phyloP scores from a whole-genome alignment of 768 basidiomycete species.

The Hygrophoropsis aurantiaca region DNA sequence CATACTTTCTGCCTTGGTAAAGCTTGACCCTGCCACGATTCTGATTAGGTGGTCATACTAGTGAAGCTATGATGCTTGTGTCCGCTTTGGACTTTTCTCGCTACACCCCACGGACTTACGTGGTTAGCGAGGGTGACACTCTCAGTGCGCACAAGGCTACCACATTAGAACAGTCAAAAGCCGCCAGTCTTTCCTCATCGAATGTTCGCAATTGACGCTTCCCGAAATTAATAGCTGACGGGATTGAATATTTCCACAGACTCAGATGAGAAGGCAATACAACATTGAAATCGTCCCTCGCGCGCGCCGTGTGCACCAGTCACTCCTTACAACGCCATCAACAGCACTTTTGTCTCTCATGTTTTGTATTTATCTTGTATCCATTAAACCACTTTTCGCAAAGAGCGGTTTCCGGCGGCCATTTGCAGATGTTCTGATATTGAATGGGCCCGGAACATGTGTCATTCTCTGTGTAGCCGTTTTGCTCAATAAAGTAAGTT shows the following conservation, averaged over 20 bases:
- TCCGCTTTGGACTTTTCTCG: conserved; percentile 72
- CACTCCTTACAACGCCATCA: conserved; percentile 64
- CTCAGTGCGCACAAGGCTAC: conserved; percentile 74
- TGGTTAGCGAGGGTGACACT: conserved; percentile 77
- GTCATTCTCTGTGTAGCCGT: conserved; percentile 72
- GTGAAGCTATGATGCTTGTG: conserved; percentile 75
- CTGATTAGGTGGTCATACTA: conserved; percentile 87
- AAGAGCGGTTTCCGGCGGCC: conserved; percentile 14
- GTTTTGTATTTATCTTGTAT: conserved; percentile 60
- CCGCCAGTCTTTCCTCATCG: conserved; percentile 11
- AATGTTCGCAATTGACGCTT: conserved; percentile 9
- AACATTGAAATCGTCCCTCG: conserved; percentile 73
- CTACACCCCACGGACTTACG: conserved; percentile 77
- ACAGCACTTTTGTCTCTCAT: conserved; percentile 64
- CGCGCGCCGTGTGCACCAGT: conserved; percentile 84
- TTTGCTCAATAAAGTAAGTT: conserved; percentile 68
- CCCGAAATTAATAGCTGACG: conserved; percentile 1
- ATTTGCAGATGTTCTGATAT: conserved; percentile 74
- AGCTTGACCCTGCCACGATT: conserved; percentile 11
- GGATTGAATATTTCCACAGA: background rate
- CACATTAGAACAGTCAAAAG: conserved; percentile 52
- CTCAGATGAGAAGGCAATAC: conserved; percentile 31
- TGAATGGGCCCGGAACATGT: conserved; percentile 97
- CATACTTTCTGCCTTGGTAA: background rate
- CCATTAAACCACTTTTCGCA: conserved; percentile 47